A percentile compares a stretch with the other conserved stretches of the same genome.
phyloP scores from a whole-genome alignment of 116 monocot genomes.

The Thalassia testudinum region DNA sequence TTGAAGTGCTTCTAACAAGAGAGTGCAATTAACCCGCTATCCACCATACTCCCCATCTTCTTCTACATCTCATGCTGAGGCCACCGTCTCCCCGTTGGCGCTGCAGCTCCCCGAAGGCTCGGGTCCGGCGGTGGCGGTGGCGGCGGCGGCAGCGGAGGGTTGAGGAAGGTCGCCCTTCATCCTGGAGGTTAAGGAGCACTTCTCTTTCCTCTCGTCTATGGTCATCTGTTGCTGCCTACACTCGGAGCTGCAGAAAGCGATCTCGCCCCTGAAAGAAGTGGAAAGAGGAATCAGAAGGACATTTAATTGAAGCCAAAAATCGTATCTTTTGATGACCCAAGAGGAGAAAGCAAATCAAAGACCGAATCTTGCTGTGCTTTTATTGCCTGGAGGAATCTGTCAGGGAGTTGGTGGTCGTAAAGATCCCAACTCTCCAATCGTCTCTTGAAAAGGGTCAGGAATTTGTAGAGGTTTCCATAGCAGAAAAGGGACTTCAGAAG shows the following conservation, averaged over 20 bases:
- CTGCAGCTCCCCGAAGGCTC: constrained; percentile 12
- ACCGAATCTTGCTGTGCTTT: too few species aligned
- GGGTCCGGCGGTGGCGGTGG: constrained; percentile 3
- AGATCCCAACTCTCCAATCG: background rate
- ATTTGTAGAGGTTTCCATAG: too few species aligned
- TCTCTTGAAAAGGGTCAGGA: too few species aligned
- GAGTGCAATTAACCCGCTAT: too few species aligned
- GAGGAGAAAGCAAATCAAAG: too few species aligned
- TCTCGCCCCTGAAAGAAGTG: constrained; percentile 32
- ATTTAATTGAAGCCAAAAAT: too few species aligned
- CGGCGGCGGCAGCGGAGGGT: background rate
- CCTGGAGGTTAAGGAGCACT: constrained; percentile 22
- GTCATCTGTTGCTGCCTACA: constrained; percentile 53
- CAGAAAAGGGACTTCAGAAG: too few species aligned
- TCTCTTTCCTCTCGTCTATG: constrained; percentile 38
- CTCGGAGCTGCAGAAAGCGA: constrained; percentile 59
- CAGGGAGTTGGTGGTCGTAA: background rate
- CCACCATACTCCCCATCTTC: too few species aligned
- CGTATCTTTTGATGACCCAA: too few species aligned
- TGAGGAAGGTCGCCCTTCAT: constrained; percentile 7
- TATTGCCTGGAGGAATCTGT: too few species aligned
- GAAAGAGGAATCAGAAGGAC: background rate
- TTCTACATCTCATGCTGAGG: constrained; percentile 15
- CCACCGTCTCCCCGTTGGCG: constrained; percentile 5
- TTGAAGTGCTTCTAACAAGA: too few species aligned